Base-by-base conservation (phyloP, 495 filamentous ascomycete genomes). In the Penicillium tannophilum region DNA sequence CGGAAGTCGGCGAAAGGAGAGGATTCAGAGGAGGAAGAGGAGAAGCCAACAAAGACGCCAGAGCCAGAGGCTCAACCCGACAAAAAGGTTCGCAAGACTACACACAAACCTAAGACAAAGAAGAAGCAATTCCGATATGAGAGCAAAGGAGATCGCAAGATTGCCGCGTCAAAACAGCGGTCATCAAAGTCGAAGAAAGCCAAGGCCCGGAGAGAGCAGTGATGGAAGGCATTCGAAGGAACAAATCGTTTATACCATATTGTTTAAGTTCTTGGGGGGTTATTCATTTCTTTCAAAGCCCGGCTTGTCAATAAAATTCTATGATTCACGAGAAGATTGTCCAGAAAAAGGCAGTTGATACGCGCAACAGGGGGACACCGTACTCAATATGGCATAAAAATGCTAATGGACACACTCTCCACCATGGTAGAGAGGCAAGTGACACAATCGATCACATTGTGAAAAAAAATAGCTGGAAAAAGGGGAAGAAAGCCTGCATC, bases 111-210 rank as follows among this genome's bases (percentile, higher is more conserved):
- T 52, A 93, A 92, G 79, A 81, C 79, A 68, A 92, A 88, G 78
- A 96, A 90, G 78, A 88, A 88, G 73, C 93, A 93, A 72, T 98
- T 97, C 67, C 83, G 90, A 19, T 98, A 98, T 72, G 89, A 97
- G 74, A 92, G 80, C 55, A 93, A 93, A 79, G 79, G 81, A 6
- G 88, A 96, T 59, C 86, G 93, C 62, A 88, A 88, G 67, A 59
- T 86, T 23, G 82, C 79, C 11, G 78, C 80, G 62, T 76, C 73
- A 52, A 95, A 92, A 70, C 82, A 92, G 71, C 87, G 86, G 61
- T 69, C 77, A 51, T 84, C 83, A 54, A 90, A 82, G 46, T 67
- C 66, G 31, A 79, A 64, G 48, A 81, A 79, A 60, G 81, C 82
- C 4, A 74, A 75, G 48, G 73, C 69, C 28, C 70, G 76, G 66